Percentiles rank a stretch among this genome's conserved stretches.
Conservation (phyloP, 768 basidiomycete genomes). For the Russula compacta region DNA sequence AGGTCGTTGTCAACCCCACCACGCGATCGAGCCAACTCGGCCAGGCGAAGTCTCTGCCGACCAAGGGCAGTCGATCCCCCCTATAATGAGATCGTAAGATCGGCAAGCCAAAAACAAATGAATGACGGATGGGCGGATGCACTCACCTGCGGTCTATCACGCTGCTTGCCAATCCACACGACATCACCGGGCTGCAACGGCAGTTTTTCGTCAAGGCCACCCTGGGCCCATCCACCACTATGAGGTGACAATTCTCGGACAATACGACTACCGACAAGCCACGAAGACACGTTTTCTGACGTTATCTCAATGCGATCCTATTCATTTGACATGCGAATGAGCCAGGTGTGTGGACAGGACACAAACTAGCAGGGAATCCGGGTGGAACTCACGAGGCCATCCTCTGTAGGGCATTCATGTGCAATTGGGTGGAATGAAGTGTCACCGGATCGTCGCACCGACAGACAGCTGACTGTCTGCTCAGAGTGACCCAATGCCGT, state of each 20-base stretch:
- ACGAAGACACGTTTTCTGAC: conserved; percentile 35
- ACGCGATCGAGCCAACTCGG: conserved; percentile 53
- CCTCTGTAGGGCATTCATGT: conserved; percentile 26
- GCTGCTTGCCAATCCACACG: conserved; percentile 15
- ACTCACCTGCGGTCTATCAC: conserved; percentile 8
- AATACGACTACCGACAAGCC: conserved; percentile 36
- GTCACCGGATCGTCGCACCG: conserved; percentile 25
- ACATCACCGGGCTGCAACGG: conserved; percentile 15
- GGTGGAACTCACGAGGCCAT: conserved; percentile 26
- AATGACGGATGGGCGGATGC: neutral
- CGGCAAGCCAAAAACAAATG: neutral
- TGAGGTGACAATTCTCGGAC: conserved; percentile 7
- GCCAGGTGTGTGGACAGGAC: neutral
- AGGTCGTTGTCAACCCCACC: conserved; percentile 35
- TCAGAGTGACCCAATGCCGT: conserved; percentile 22
- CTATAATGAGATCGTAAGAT: conserved; percentile 32
- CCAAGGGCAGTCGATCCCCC: conserved; percentile 84
- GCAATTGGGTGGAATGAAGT: conserved; percentile 35
- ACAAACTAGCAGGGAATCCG: neutral
- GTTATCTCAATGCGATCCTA: conserved; percentile 46
- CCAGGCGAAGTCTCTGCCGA: conserved; percentile 53
- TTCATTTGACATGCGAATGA: conserved; percentile 1
- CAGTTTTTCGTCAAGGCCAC: neutral
- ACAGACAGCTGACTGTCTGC: conserved; percentile 27
- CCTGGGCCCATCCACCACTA: neutral